phyloP scores from a whole-genome alignment of 1,284 basidiomycete species.

The Malassezia furfur region DNA sequence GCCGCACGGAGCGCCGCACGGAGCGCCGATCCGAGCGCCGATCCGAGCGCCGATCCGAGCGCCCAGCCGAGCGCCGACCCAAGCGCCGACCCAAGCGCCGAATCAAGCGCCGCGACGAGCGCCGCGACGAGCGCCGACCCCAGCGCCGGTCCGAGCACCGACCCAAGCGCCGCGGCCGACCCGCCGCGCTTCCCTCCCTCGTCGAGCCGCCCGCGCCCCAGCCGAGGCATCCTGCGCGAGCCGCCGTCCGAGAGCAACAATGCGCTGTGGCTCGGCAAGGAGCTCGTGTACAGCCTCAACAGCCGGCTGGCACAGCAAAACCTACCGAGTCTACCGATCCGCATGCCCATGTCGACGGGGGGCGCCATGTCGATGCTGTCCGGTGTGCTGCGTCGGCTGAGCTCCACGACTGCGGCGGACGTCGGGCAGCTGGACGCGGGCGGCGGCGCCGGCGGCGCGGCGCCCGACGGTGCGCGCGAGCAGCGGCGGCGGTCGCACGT shows the following conservation, averaged over 20 bases:
- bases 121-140: too few relatives aligned
- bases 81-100: too few relatives aligned
- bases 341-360: conserved; percentile 17
- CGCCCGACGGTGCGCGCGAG: background rate
- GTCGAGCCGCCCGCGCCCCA: background rate
- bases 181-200: too few relatives aligned
- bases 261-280: conserved; percentile 37
- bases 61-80: too few relatives aligned
- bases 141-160: too few relatives aligned
- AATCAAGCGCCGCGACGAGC: too few relatives aligned
- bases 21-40: too few relatives aligned
- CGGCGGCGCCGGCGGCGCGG: background rate
- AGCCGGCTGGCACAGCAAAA: conserved; percentile 42
- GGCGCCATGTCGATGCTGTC: conserved; percentile 30
- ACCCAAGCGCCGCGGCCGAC: too few relatives aligned
- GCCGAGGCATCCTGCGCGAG: conserved; percentile 34
- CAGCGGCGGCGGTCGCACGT: conserved; percentile 31
- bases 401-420: background rate
- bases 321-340: conserved; percentile 38
- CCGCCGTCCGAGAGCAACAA: conserved; percentile 30
- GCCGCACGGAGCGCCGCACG: too few relatives aligned
- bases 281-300: conserved; percentile 40
- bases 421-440: background rate
- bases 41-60: too few relatives aligned
- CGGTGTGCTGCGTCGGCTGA: conserved; percentile 34